Evolutionary conservation across 1,139 yeast species (phyloP), one percentile per base, ranked within the genome.

Genomic region (Wickerhamomyces sp.): DNA sequence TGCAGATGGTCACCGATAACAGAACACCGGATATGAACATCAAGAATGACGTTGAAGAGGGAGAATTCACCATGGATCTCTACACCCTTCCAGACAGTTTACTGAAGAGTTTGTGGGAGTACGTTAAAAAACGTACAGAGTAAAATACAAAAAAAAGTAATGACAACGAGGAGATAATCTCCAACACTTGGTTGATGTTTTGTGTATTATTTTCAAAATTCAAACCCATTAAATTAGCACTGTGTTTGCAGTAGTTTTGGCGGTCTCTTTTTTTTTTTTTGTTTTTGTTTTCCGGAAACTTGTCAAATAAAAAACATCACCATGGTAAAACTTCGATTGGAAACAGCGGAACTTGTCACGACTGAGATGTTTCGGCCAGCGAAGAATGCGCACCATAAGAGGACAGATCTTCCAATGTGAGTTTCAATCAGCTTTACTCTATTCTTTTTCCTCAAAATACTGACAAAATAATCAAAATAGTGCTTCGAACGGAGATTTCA

Each of bases 1-100:
- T 91, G 36, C 97, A 91, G 62, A 89, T 91, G 96, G 94, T 91
- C 25, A 88, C 95, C 36, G 97, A 91, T 60, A 91, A 91, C 63
- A 79, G 87, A 60, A 88, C 97, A 14, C 80, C 86, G 32, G 97
- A 91, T 39, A 91, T 91, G 96, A 88, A 85, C 61, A 85, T 91
- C 54, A 88, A 89, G 58, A 91, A 91, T 61, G 96, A 91, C 57
- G 89, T 86, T 34, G 97, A 89, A 45, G 93, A 87, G 53, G 98
- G 98, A 33, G 98, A 91, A 65, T 91, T 91, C 60, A 89, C 95
- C 40, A 87, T 91, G 85, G 98, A 91, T 62, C 71, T 91, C 52
- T 89, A 79, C 60, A 89, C 97, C 28, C 70, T 91, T 50, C 98
- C 98, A 16, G 97, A 89, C 58, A 79, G 87, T 28, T 70, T 91